Evolutionary conservation across 495 filamentous ascomycete genomes (phyloP).

Genomic region (Hyaloscypha hepaticicola): DNA sequence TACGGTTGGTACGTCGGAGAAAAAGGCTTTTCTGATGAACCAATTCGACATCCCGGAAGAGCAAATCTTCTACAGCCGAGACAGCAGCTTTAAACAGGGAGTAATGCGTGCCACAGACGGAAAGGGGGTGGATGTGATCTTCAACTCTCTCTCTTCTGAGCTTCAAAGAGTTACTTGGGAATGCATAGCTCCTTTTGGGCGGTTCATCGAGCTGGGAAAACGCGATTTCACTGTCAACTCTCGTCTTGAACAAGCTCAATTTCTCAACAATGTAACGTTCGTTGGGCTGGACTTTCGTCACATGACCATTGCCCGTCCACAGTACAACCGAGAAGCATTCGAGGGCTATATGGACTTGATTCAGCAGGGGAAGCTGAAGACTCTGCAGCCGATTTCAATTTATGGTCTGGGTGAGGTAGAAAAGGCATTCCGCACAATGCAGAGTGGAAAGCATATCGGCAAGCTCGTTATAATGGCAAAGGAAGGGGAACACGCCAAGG

Average conservation of each 20-base stretch:
- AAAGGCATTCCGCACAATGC: slow-evolving; percentile 56
- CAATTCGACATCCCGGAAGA: slow-evolving; percentile 49
- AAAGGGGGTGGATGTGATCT: slow-evolving; percentile 53
- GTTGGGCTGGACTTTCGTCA: slow-evolving; percentile 37
- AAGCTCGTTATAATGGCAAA: slow-evolving; percentile 54
- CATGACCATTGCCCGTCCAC: slow-evolving; percentile 41
- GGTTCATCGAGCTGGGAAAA: slow-evolving; percentile 46
- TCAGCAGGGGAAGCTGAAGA: slow-evolving; percentile 39
- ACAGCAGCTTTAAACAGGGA: slow-evolving; percentile 43
- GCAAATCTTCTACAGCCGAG: slow-evolving; percentile 47
- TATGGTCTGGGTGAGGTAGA: slow-evolving; percentile 54
- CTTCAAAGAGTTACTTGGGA: slow-evolving; percentile 43
- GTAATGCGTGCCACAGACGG: slow-evolving; percentile 44
- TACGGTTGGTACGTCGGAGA: slow-evolving; percentile 51
- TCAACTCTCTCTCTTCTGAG: slow-evolving; percentile 49
- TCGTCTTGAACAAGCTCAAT: slow-evolving; percentile 34
- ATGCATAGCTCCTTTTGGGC: slow-evolving; percentile 50
- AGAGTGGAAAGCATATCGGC: slow-evolving; percentile 53
- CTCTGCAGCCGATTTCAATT: slow-evolving; percentile 40
- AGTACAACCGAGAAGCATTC: slow-evolving; percentile 40
- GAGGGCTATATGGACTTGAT: slow-evolving; percentile 35
- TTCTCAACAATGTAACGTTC: slow-evolving; percentile 47
- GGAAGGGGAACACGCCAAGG: slow-evolving; percentile 41
- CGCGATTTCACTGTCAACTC: slow-evolving; percentile 39
- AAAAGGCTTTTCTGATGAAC: slow-evolving; percentile 48